Evolutionary conservation across 768 basidiomycete genomes (phyloP).

Genomic region (Filobasidium wieringae): DNA sequence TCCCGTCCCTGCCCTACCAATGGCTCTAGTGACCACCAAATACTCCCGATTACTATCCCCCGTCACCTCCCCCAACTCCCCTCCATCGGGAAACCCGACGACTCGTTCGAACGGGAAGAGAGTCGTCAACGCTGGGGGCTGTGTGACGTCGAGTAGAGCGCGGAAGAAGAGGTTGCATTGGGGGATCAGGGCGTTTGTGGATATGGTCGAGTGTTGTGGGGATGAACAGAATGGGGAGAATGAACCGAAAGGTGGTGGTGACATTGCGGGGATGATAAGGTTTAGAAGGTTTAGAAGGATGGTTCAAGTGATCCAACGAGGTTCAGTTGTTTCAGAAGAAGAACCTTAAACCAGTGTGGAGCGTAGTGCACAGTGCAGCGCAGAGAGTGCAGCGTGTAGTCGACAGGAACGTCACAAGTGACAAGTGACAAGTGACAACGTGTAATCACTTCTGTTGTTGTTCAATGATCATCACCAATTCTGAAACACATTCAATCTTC

Average conservation of each 20-base stretch:
- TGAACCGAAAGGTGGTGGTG: conserved; percentile 11
- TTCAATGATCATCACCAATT: too few relatives aligned
- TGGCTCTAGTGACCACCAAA: conserved; percentile 41
- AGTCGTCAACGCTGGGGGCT: conserved; percentile 19
- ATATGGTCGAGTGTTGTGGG: conserved; percentile 39
- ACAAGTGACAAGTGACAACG: too few relatives aligned
- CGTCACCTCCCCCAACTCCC: not conserved
- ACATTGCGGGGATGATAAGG: too few relatives aligned
- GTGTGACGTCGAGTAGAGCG: conserved; percentile 47
- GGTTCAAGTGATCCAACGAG: too few relatives aligned
- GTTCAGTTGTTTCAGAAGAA: too few relatives aligned
- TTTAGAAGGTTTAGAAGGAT: too few relatives aligned
- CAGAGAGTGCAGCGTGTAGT: too few relatives aligned
- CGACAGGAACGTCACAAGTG: too few relatives aligned
- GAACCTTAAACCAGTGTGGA: too few relatives aligned
- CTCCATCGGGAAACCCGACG: conserved; percentile 10
- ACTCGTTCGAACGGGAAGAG: conserved; percentile 26
- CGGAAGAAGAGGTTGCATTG: conserved; percentile 93
- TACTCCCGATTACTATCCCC: conserved; percentile 27
- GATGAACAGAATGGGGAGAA: conserved; percentile 13
- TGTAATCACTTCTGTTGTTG: too few relatives aligned
- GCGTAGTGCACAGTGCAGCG: too few relatives aligned
- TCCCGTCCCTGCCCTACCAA: conserved; percentile 60
- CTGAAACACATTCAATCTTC: too few relatives aligned
- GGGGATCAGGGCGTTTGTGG: conserved; percentile 62